These are phyloP conservation scores for Scedosporium aurantiacum DNA, from an alignment of 2,329 filamentous ascomycete genomes.

Conservation along the genomic window DNA sequence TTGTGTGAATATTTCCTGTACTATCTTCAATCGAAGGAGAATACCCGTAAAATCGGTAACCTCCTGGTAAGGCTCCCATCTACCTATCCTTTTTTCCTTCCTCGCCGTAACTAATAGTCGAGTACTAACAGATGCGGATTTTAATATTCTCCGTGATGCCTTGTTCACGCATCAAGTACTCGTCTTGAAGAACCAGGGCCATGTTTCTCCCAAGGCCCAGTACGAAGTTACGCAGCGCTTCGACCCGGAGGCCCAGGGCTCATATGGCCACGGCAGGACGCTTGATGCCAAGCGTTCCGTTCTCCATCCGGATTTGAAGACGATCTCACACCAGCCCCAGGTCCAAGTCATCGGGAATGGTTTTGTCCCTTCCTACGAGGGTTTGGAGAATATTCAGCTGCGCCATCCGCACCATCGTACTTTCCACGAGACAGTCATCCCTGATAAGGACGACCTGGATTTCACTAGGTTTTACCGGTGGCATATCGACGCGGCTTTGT, in stretches of 20 bases:
- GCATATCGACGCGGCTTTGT: conserved; percentile 72
- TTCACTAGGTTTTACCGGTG: conserved; percentile 58
- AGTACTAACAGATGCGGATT: conserved; percentile 44
- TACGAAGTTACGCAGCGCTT: conserved; percentile 65
- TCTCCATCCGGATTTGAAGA: conserved; percentile 70
- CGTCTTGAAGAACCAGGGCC: conserved; percentile 56
- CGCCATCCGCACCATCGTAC: conserved; percentile 68
- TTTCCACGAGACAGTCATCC: conserved; percentile 58
- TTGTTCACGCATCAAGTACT: conserved; percentile 60
- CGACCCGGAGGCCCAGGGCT: conserved; percentile 50
- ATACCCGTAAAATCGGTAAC: conserved; percentile 51
- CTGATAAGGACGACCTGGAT: conserved; percentile 37
- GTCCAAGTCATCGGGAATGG: conserved; percentile 75
- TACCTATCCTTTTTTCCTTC: background rate
- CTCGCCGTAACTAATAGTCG: conserved; percentile 10
- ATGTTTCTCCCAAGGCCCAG: conserved; percentile 57
- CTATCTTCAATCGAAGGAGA: conserved; percentile 26
- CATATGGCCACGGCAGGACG: conserved; percentile 68
- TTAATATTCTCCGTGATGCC: conserved; percentile 49
- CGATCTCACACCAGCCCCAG: conserved; percentile 67
- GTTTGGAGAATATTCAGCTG: conserved; percentile 54
- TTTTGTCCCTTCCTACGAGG: conserved; percentile 57
- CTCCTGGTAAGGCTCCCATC: conserved; percentile 35
- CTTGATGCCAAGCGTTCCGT: conserved; percentile 53
- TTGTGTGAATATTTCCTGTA: conserved; percentile 6